Percentiles rank a stretch among this genome's conserved stretches.
Evolutionary conservation across 208 protist species (phyloP).

Genomic region (Ichthyophonus hoferi): DNA sequence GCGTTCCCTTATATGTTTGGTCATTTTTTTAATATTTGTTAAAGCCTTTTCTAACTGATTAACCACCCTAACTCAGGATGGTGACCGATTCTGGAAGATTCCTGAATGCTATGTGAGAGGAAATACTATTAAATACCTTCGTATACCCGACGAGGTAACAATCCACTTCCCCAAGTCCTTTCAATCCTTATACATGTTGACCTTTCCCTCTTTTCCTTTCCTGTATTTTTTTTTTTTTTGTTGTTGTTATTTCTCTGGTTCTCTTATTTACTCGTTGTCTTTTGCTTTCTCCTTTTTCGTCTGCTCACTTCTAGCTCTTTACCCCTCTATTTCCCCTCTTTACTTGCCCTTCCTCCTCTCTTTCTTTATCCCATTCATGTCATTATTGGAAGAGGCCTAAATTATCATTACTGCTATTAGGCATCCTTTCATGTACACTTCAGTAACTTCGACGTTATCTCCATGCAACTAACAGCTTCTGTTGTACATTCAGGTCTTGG

Average conservation of each 20-base stretch:
- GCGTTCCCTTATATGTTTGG: no score
- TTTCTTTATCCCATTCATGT: no score
- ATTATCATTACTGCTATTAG: no score
- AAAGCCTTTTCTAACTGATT: no score
- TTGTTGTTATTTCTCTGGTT: not conserved
- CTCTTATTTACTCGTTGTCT: not conserved
- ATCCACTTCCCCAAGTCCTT: not conserved
- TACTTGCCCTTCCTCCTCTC: no score
- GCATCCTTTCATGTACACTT: no score
- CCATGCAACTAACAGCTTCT: no score
- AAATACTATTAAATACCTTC: constrained; percentile 79
- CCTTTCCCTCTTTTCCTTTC: not conserved
- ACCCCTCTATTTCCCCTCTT: not conserved
- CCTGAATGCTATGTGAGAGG: constrained; percentile 73
- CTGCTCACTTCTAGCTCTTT: not conserved
- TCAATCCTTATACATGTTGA: not conserved
- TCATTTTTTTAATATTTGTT: no score
- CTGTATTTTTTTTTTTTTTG: not conserved
- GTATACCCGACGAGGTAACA: constrained; percentile 67
- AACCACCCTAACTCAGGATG: constrained; percentile 66
- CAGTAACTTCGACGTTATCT: no score
- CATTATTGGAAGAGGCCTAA: no score
- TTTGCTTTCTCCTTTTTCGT: not conserved
- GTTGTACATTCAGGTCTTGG: constrained; percentile 11
- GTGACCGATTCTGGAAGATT: constrained; percentile 76